Base-by-base conservation (phyloP, 2,329 filamentous ascomycete genomes). In the Plenodomus biglobosus region DNA sequence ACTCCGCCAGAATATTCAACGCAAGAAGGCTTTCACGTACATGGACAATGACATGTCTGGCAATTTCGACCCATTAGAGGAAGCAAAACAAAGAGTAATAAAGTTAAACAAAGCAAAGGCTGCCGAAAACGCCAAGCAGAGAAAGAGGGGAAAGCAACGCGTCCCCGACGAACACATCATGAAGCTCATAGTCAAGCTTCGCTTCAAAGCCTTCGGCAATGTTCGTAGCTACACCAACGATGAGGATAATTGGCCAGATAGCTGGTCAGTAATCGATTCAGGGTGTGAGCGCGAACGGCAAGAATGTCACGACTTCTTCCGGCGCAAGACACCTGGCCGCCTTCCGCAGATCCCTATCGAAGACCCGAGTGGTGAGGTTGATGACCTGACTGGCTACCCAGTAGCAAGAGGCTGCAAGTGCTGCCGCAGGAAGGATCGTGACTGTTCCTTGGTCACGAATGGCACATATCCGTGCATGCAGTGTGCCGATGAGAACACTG, bases 41-140 rank as follows among this genome's bases (percentile, higher is more conserved):
- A 37, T 73, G 8, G 74, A 76, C 34, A 57, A 58, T 0, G 73
- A 76, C 22, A 44, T 64, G 8, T 71, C 67, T 4, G 71, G 69
- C 1, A 64, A 73, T 37, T 76, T 73, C 37, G 61, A 68, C 40
- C 73, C 62, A 0, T 34, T 50, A 1, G 44, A 54, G 11, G 2
- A 54, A 42, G 17, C 17, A 40, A 6, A 50, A 52, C 50, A 3
- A 62, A 54, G 38, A 51, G 46, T 11, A 41, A 8, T 18, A 18
- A 37, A 13, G 35, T 13, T 37, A 8, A 37, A 37, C 6, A 37
- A 37, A 18, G 35, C 52, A 1, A 59, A 58, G 42, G 48, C 48
- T 13, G 51, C 44, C 1, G 58, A 50, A 35, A 16, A 34, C 11
- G 19, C 35, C 2, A 6, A 32, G 11, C 18, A 46, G 34, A 58